Percentiles rank a stretch among this genome's conserved stretches.
Evolutionary conservation across 2,329 filamentous ascomycete genomes (phyloP).

Genomic region (Monosporascus sp.): DNA sequence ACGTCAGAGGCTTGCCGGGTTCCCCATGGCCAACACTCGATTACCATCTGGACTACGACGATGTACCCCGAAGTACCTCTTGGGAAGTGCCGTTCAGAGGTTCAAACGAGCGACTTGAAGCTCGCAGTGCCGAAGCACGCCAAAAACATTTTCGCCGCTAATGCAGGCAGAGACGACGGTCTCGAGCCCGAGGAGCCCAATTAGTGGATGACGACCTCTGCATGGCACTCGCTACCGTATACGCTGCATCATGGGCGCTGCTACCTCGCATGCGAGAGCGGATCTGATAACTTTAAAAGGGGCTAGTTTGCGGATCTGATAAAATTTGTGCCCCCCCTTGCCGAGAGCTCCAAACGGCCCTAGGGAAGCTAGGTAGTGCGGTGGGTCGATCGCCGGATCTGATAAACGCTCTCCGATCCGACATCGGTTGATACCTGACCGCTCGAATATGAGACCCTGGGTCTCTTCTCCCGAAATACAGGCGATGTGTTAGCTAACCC

Average conservation of each 20-base stretch:
- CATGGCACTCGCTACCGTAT: constrained; percentile 17
- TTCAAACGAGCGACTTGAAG: background rate
- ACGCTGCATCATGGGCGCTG: background rate
- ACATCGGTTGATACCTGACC: background rate
- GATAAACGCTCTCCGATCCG: background rate
- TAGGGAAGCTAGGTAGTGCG: background rate
- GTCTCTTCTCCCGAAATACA: too few species aligned
- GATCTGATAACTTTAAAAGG: constrained; percentile 34
- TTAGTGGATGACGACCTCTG: constrained; percentile 1
- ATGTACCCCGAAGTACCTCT: constrained; percentile 11
- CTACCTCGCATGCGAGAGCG: constrained; percentile 15
- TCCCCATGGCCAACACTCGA: background rate
- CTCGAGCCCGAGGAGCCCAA: constrained; percentile 13
- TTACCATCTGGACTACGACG: background rate
- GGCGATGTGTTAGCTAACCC: too few species aligned
- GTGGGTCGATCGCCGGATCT: background rate
- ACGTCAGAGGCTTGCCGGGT: background rate
- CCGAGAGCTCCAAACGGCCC: background rate
- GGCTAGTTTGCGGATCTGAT: constrained; percentile 6
- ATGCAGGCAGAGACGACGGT: constrained; percentile 15
- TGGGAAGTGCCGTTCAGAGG: background rate
- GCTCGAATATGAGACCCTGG: background rate
- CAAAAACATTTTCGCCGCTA: constrained; percentile 21
- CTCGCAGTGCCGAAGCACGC: constrained; percentile 1
- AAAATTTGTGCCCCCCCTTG: background rate